Evolutionary conservation across 805 yeast genomes (phyloP).

Genomic region (Pichia manshurica): DNA sequence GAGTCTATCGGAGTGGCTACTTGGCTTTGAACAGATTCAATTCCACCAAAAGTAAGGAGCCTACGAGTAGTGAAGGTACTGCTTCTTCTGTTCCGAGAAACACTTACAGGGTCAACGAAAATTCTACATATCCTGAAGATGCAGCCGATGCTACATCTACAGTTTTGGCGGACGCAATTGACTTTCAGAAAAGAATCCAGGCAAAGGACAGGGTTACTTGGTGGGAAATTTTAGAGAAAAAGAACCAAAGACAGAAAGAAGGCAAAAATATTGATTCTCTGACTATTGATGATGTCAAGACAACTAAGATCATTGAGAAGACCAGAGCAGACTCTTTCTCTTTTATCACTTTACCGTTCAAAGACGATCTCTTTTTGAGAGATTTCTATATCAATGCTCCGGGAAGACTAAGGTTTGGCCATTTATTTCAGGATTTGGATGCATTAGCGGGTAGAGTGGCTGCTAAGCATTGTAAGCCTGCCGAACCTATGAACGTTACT

Average conservation of each 20-base stretch:
- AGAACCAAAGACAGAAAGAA: slow-evolving; percentile 61
- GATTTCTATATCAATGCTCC: slow-evolving; percentile 86
- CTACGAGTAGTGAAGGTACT: not conserved
- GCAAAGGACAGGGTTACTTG: slow-evolving; percentile 58
- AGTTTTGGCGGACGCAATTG: slow-evolving; percentile 53
- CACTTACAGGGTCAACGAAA: slow-evolving; percentile 20
- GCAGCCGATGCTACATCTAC: slow-evolving; percentile 71
- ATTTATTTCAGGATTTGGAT: slow-evolving; percentile 88
- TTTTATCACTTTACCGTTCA: slow-evolving; percentile 69
- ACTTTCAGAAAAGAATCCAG: slow-evolving; percentile 38
- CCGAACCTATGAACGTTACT: slow-evolving; percentile 92
- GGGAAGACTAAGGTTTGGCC: slow-evolving; percentile 90
- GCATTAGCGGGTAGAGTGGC: slow-evolving; percentile 93
- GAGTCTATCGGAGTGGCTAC: too few relatives aligned
- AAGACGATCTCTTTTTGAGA: slow-evolving; percentile 72
- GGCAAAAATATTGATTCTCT: slow-evolving; percentile 70
- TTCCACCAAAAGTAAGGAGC: not conserved
- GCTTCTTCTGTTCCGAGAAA: not conserved
- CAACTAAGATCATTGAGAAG: slow-evolving; percentile 64
- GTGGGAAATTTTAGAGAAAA: slow-evolving; percentile 76
- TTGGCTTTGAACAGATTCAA: not conserved
- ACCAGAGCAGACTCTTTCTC: slow-evolving; percentile 75
- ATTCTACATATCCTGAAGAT: slow-evolving; percentile 1
- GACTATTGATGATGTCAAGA: slow-evolving; percentile 65
- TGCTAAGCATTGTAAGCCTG: slow-evolving; percentile 88